Evolutionary conservation across 2,329 filamentous ascomycete genomes (phyloP).

Genomic region (Aureobasidium musti): DNA sequence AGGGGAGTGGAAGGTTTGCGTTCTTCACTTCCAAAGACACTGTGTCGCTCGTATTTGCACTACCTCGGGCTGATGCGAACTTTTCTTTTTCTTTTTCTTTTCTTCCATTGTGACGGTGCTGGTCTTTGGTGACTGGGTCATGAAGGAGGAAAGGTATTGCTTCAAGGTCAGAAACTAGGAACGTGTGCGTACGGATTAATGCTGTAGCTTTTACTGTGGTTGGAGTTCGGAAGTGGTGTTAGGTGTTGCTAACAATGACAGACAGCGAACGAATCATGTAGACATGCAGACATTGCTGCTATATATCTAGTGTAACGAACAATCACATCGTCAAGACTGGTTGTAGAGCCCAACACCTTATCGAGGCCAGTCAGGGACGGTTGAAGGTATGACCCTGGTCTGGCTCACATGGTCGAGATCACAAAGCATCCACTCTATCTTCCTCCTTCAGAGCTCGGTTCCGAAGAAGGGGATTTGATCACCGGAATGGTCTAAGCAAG

Average conservation of each 20-base stretch:
- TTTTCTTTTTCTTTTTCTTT: neutral
- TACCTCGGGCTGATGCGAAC: conserved; percentile 8
- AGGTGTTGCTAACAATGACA: neutral
- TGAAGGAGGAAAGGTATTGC: neutral
- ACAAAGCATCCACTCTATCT: neutral
- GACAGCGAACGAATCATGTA: neutral
- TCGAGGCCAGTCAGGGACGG: neutral
- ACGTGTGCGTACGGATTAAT: too few species aligned
- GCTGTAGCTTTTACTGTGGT: neutral
- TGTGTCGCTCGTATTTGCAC: conserved; percentile 5
- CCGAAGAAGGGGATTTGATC: neutral
- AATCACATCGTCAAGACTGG: neutral
- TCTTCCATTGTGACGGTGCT: neutral
- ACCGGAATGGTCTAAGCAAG: neutral
- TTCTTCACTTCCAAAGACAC: neutral
- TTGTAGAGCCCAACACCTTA: neutral
- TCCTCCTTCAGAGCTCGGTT: neutral
- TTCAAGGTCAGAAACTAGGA: too few species aligned
- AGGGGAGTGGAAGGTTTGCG: neutral
- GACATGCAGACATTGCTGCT: neutral
- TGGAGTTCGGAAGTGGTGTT: neutral
- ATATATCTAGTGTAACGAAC: neutral
- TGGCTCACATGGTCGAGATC: neutral
- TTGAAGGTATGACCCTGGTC: neutral
- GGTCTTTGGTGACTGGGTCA: neutral